Base-by-base conservation (phyloP, 2,329 filamentous ascomycete species). In the Phoma sp. region DNA sequence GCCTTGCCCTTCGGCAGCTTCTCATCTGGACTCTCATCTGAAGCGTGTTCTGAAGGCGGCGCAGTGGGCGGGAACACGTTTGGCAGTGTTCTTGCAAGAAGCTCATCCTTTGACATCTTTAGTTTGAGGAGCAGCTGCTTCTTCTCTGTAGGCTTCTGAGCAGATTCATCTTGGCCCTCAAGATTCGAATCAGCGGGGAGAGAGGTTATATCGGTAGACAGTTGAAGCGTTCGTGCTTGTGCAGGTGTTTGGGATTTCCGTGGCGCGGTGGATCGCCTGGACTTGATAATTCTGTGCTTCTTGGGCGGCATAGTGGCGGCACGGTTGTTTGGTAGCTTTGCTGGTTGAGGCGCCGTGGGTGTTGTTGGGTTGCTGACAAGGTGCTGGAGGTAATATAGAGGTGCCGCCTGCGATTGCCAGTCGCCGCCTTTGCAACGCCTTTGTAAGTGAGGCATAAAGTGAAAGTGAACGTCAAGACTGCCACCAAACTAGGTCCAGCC, bases 261-360 rank as follows among this genome's bases (percentile, higher is more conserved):
- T 11, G 6, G 38, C 18, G 18, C 18, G 18, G 18, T 18, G 18
- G 18, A 18, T 7, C 9, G 29, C 18, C 23, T 30, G 5, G 47
- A 8, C 29, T 33, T 44, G 8, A 56, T n/a, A 7, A 47, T 11
- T 14, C 43, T 56, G 13, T 52, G 53, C 33, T 36, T 51, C 10
- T 40, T 41, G 29, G 36, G 46, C 8, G 46, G 29, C 46, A 55
- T 55, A 10, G n/a, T 22, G 10, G 41, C 18, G 25, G 18, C 2
- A 5, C 30, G 29, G 18, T 23, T 2, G 18, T 9, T 11, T 4
- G 7, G 4, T 18, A 13, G 24, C 11, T 29, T 24, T 7, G 30
- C 8, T 24, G 7, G 22, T 27, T 33, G 6, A 6, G 22, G 8
- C 4, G 22, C 7, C 33, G 10, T 14, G 5, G 22, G 14, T 13